Evolutionary conservation across 2,329 filamentous ascomycete species (phyloP).

Genomic region (Fusarium equiseti): DNA sequence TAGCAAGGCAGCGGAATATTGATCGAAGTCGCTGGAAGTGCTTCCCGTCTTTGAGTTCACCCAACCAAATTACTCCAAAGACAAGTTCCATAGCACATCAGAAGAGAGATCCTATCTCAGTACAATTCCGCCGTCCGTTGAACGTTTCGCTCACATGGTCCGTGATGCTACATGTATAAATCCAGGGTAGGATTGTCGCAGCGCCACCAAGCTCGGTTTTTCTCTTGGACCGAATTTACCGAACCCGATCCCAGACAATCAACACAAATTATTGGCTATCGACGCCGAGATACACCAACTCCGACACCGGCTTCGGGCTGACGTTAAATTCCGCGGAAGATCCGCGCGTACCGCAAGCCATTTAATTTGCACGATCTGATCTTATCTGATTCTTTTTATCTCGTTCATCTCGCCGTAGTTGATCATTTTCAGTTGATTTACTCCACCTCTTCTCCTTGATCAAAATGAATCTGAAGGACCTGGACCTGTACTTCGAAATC

Average conservation of each 20-base stretch:
- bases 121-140: too few relatives aligned
- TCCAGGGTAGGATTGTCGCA: background rate
- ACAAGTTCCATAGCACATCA: too few relatives aligned
- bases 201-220: background rate
- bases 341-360: background rate
- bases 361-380: background rate
- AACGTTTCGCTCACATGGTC: too few relatives aligned
- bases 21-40: too few relatives aligned
- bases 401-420: too few relatives aligned
- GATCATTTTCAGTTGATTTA: background rate
- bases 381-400: background rate
- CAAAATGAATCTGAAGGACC: constrained; percentile 4
- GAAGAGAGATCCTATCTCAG: too few relatives aligned
- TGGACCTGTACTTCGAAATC: constrained; percentile 14
- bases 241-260: rapidly evolving
- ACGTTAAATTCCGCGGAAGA: background rate
- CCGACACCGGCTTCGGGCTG: background rate
- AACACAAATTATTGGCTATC: background rate
- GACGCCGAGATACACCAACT: too few relatives aligned
- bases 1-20: too few relatives aligned
- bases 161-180: background rate
- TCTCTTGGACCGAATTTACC: background rate
- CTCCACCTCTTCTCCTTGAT: rapidly evolving
- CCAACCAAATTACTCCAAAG: too few relatives aligned
- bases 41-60: too few relatives aligned